A percentile compares a stretch with the other conserved stretches of the same genome.
phyloP scores from a whole-genome alignment of 1,284 basidiomycete species.

The Irpex lacteus region DNA sequence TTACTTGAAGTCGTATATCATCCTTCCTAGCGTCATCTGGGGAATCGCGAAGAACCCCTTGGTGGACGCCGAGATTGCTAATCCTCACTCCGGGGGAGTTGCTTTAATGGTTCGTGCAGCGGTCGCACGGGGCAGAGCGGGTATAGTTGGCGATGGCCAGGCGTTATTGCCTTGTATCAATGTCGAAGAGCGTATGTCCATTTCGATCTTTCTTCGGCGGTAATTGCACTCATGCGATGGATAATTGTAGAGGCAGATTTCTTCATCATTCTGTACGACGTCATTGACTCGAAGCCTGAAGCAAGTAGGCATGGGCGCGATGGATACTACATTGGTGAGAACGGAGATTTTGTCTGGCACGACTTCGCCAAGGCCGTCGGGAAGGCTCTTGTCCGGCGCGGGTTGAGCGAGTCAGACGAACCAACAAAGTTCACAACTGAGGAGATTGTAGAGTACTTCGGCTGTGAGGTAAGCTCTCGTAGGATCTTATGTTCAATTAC shows the following conservation, averaged over 20 bases:
- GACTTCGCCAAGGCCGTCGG: slow-evolving; percentile 31
- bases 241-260: slow-evolving; percentile 16
- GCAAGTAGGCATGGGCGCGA: slow-evolving; percentile 33
- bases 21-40: slow-evolving; percentile 37
- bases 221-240: not conserved
- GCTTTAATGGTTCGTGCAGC: slow-evolving; percentile 26
- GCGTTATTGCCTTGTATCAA: slow-evolving; percentile 27
- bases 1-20: slow-evolving; percentile 34
- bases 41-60: slow-evolving; percentile 33
- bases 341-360: slow-evolving; percentile 38
- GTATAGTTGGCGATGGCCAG: slow-evolving; percentile 28
- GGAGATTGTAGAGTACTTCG: slow-evolving; percentile 25
- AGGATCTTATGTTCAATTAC: not conserved
- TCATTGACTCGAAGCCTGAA: slow-evolving; percentile 9
- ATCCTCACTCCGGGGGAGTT: slow-evolving; percentile 32
- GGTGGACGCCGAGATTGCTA: slow-evolving; percentile 34
- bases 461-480: slow-evolving; percentile 6
- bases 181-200: slow-evolving; percentile 24
- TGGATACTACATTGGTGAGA: slow-evolving; percentile 46
- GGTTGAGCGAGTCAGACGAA: slow-evolving; percentile 21
- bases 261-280: slow-evolving; percentile 20
- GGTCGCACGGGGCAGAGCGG: slow-evolving; percentile 30
- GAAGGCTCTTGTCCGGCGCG: slow-evolving; percentile 26
- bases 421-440: slow-evolving; percentile 28
- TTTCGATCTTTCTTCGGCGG: not conserved